Evolutionary conservation across 495 filamentous ascomycete genomes (phyloP).

Genomic region (Penicillium coprophilum): DNA sequence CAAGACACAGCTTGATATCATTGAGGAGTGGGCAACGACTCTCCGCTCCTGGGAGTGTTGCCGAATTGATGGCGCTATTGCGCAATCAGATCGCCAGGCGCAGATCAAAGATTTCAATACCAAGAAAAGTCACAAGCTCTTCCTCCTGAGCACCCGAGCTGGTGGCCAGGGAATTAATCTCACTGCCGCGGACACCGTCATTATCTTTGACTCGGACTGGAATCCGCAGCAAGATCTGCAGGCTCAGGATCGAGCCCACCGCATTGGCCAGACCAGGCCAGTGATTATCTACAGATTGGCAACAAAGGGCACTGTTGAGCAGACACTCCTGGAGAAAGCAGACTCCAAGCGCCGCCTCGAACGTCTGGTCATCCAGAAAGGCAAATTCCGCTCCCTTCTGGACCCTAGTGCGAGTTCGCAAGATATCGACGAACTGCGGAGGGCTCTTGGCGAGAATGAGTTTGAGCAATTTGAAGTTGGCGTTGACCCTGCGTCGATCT

Average conservation of each 20-base stretch:
- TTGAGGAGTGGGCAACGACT: slow-evolving; percentile 76
- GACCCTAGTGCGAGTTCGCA: slow-evolving; percentile 32
- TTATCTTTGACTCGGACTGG: slow-evolving; percentile 85
- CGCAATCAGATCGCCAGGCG: slow-evolving; percentile 72
- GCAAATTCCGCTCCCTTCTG: slow-evolving; percentile 62
- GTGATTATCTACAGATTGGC: slow-evolving; percentile 96
- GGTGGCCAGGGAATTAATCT: slow-evolving; percentile 95
- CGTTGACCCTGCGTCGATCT: slow-evolving; percentile 52
- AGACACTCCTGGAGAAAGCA: slow-evolving; percentile 81
- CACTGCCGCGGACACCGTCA: slow-evolving; percentile 68
- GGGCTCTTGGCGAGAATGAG: slow-evolving; percentile 50
- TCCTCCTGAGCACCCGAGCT: slow-evolving; percentile 85
- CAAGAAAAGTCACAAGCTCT: slow-evolving; percentile 67
- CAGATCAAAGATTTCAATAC: slow-evolving; percentile 88
- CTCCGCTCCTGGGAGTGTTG: slow-evolving; percentile 77
- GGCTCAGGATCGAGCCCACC: slow-evolving; percentile 90
- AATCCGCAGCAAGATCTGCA: slow-evolving; percentile 97
- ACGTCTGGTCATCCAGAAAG: slow-evolving; percentile 94
- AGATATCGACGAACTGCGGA: slow-evolving; percentile 48
- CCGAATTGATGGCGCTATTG: slow-evolving; percentile 88
- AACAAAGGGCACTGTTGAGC: slow-evolving; percentile 89
- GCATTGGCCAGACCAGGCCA: slow-evolving; percentile 88
- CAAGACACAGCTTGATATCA: slow-evolving; percentile 86
- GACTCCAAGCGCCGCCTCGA: slow-evolving; percentile 93
- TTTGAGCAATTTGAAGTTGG: slow-evolving; percentile 60